Base-by-base conservation (phyloP, 225 moss, liverwort and hornwort species). In the Bryum argenteum region DNA sequence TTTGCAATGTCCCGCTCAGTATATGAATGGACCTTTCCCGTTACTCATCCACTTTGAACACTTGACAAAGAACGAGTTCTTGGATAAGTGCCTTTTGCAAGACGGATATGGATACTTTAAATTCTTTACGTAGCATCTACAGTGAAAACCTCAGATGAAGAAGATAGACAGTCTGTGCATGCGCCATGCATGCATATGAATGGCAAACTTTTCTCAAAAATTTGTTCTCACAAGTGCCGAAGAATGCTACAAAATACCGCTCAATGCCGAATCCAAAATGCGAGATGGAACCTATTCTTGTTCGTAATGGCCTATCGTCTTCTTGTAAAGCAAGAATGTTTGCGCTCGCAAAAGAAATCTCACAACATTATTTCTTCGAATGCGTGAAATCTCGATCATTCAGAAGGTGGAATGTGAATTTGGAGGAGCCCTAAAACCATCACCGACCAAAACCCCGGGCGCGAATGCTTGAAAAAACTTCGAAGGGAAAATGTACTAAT, bases 351-450 rank as follows among this genome's bases (percentile, higher is more conserved):
- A 39, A 28, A 38, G 51, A 14, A 21, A 11, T 9, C 42, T 43
- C 17, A 50, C 33, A 63, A 21, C 20, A 38, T 23, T 7, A 23
- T 23, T 9, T 16, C 59, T 55, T 52, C 8, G 26, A 70, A 33
- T 33, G 54, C 61, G 39, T 48, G 28, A 54, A 66, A 66, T 68
- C 61, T 42, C 51, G 72, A 16, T 51, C 44, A 3, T 42, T 68
- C 6, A 26, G 45, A 20, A 44, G 39, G 19, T 43, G 11, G 21
- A 68, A 14, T 15, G 0, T 12, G 54, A 61, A 48, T 10, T 11
- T 40, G 26, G 17, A 61, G 55, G 28, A 67, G 42, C 41, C 45
- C 47, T 23, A 24, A 10, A 59, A 16, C 16, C 16, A 43, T 16
- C 77, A 21, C 47, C 54, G 33, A 61, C 33, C 20, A 21, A 65